Conservation (phyloP, 1,139 yeast genomes). For the Sporopachydermia cereana region DNA sequence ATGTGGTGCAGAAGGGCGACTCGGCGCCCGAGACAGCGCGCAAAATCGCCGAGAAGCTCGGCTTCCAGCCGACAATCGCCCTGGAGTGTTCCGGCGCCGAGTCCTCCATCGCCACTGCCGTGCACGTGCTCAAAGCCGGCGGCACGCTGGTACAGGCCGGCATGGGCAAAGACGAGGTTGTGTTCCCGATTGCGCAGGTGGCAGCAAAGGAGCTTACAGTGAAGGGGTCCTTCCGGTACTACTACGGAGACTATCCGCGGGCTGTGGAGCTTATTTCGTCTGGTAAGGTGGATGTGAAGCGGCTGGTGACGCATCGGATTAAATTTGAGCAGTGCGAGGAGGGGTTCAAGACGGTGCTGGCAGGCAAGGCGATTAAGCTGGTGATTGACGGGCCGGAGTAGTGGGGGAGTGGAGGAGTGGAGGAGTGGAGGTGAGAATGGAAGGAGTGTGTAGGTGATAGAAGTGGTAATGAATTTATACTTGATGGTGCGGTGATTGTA, state of each 20-base stretch:
- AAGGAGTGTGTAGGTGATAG: background rate
- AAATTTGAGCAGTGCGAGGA: constrained; percentile 61
- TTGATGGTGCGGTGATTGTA: too few species aligned
- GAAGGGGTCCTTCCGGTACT: constrained; percentile 75
- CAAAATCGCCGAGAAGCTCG: constrained; percentile 28
- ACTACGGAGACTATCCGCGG: constrained; percentile 57
- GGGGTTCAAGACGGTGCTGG: constrained; percentile 62
- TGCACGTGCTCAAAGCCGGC: constrained; percentile 44
- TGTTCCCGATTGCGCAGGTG: constrained; percentile 65
- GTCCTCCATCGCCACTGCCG: constrained; percentile 54
- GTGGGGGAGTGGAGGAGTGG: background rate
- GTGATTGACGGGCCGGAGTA: constrained; percentile 42
- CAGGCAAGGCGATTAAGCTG: constrained; percentile 47
- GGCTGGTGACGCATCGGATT: constrained; percentile 69
- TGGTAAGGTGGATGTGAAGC: constrained; percentile 50
- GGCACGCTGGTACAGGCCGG: constrained; percentile 71
- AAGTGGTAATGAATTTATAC: background rate
- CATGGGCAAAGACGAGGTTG: constrained; percentile 54
- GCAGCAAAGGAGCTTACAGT: constrained; percentile 58
- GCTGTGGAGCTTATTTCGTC: constrained; percentile 57
- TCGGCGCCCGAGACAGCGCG: constrained; percentile 26
- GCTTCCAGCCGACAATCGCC: constrained; percentile 49
- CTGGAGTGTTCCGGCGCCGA: constrained; percentile 69
- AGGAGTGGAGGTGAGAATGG: background rate
- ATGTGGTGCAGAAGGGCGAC: constrained; percentile 38